These are phyloP conservation scores for Nakaseomyces sp. DNA, from an alignment of 1,139 yeast species.

Conservation along the genomic window DNA sequence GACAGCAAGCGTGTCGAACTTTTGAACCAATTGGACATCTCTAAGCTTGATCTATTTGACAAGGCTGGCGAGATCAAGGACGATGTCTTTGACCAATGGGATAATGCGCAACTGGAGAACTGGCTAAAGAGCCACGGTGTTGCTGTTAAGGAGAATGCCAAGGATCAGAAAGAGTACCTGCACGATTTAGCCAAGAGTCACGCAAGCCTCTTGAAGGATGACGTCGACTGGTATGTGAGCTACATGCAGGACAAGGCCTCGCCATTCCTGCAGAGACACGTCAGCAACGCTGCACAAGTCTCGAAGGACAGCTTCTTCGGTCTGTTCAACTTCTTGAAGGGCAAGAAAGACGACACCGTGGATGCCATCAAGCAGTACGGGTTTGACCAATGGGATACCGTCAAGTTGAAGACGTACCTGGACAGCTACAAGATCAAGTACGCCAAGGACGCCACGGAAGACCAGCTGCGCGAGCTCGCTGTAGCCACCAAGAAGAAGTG, in stretches of 20 bases:
- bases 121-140: conserved; percentile 43
- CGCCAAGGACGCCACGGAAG: conserved; percentile 40
- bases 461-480: conserved; percentile 42
- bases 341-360: conserved; percentile 32
- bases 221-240: conserved; percentile 35
- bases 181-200: conserved; percentile 35
- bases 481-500: conserved; percentile 39
- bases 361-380: conserved; percentile 42
- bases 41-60: conserved; percentile 35
- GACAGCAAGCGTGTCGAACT: conserved; percentile 35
- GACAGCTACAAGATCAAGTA: conserved; percentile 43
- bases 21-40: conserved; percentile 36
- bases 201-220: conserved; percentile 32
- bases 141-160: conserved; percentile 32
- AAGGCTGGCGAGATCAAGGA: conserved; percentile 37
- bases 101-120: conserved; percentile 37
- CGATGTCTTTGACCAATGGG: conserved; percentile 42
- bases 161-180: conserved; percentile 34
- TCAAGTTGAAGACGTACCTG: conserved; percentile 43
- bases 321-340: conserved; percentile 12
- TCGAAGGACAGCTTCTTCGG: conserved; percentile 11
- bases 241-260: conserved; percentile 30
- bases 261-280: conserved; percentile 31
- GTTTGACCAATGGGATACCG: conserved; percentile 42
- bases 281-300: conserved; percentile 10